Conservation (phyloP, 2,329 filamentous ascomycete genomes). For the Huntiella omanensis region DNA sequence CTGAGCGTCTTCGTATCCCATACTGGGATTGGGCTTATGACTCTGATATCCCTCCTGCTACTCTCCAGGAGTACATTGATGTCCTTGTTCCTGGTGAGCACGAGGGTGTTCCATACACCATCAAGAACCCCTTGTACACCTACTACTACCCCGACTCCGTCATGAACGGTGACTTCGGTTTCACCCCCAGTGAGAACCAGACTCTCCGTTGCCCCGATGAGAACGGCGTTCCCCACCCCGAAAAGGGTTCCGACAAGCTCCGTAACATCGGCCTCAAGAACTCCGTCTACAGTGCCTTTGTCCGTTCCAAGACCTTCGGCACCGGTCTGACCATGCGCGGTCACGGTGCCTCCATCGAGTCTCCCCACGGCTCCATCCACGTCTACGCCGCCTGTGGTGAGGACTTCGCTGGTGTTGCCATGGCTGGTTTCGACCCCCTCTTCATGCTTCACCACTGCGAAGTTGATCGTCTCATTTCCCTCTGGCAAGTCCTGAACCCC, state of each 20-base stretch:
- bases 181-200: conserved; percentile 17
- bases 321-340: conserved; percentile 20
- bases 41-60: conserved; percentile 24
- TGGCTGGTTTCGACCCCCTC: conserved; percentile 26
- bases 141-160: conserved; percentile 28
- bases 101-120: conserved; percentile 14
- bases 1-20: conserved; percentile 27
- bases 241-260: conserved; percentile 21
- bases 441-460: conserved; percentile 36
- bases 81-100: conserved; percentile 24
- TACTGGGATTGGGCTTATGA: conserved; percentile 36
- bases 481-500: conserved; percentile 28
- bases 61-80: conserved; percentile 18
- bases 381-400: conserved; percentile 23
- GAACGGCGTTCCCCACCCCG: conserved; percentile 19
- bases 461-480: conserved; percentile 45
- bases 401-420: conserved; percentile 22
- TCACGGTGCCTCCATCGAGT: conserved; percentile 23
- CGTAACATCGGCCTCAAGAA: conserved; percentile 19
- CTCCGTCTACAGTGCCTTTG: conserved; percentile 24
- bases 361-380: conserved; percentile 25
- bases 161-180: conserved; percentile 21
- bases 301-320: conserved; percentile 19
- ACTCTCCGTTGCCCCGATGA: conserved; percentile 20
- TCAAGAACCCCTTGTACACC: conserved; percentile 33